Evolutionary conservation across 2,329 filamentous ascomycete species (phyloP).

Genomic region (Exserohilum rostratum): DNA sequence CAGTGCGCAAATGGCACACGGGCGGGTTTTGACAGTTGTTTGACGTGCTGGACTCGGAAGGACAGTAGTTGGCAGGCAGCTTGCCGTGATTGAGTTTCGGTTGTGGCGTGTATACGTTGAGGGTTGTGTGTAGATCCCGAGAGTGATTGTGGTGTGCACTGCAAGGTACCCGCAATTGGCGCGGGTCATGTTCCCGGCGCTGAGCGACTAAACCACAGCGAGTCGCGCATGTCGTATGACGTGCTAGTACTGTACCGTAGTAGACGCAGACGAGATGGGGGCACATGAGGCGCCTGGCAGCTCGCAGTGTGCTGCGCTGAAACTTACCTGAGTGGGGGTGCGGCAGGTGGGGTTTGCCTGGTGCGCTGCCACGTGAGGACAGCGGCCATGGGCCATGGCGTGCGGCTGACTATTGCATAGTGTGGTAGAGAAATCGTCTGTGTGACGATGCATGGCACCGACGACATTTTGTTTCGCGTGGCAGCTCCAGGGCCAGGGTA

Average conservation of each 20-base stretch:
- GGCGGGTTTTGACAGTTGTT: neutral
- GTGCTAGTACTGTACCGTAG: too few relatives aligned
- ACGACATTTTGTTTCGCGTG: neutral
- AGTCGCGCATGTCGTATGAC: neutral
- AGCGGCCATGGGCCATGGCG: neutral
- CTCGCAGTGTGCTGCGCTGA: neutral
- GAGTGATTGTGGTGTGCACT: conserved; percentile 1
- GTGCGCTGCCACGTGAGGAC: conserved; percentile 7
- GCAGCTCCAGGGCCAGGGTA: neutral
- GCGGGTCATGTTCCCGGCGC: conserved; percentile 1
- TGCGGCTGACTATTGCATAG: too few relatives aligned
- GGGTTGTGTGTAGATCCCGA: conserved; percentile 6
- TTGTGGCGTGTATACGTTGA: conserved; percentile 5
- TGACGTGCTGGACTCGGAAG: neutral
- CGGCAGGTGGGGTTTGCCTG: conserved; percentile 3
- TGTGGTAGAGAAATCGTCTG: too few relatives aligned
- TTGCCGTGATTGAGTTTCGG: neutral
- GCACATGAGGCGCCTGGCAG: neutral
- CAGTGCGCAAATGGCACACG: neutral
- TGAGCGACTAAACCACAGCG: neutral
- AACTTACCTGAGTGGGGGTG: neutral
- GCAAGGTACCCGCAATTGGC: conserved; percentile 14
- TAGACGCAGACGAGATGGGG: neutral
- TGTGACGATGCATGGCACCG: neutral
- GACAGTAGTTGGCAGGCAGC: neutral